Conservation (phyloP, 257 asterid genomes). For the Orobanche coerulescens region DNA sequence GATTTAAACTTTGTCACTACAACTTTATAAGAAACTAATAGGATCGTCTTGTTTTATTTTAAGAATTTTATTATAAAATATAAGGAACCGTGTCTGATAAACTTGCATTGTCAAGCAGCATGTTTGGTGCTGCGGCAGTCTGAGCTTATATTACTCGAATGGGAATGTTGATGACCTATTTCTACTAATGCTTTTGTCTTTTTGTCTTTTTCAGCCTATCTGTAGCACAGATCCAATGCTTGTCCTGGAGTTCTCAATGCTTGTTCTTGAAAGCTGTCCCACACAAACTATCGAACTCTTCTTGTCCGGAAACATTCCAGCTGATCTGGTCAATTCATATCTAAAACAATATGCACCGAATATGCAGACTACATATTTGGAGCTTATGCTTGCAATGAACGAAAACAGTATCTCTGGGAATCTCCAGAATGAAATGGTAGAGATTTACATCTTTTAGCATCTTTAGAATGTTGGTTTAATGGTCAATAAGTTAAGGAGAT, state of each 20-base stretch:
- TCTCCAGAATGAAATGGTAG: constrained; percentile 99
- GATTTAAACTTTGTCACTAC: not conserved
- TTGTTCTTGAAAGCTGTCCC: constrained; percentile 91
- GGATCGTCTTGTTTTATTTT: not conserved
- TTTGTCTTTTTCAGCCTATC: constrained; percentile 57
- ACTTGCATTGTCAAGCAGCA: constrained; percentile 1
- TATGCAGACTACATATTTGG: constrained; percentile 91
- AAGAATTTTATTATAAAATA: not conserved
- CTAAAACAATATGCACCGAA: constrained; percentile 91
- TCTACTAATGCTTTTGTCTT: constrained; percentile 9
- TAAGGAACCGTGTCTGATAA: constrained; percentile 7
- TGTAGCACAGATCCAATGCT: constrained; percentile 90
- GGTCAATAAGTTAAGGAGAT: constrained; percentile 9
- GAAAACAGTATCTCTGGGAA: constrained; percentile 73
- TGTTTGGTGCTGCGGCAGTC: constrained; percentile 22
- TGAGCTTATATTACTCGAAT: constrained; percentile 9
- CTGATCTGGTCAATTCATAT: constrained; percentile 87
- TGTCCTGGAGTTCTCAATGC: constrained; percentile 91
- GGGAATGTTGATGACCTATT: constrained; percentile 12
- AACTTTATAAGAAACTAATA: constrained; percentile 5
- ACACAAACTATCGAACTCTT: constrained; percentile 85
- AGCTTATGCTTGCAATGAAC: constrained; percentile 88
- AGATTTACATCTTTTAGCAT: constrained; percentile 24
- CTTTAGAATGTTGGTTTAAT: constrained; percentile 9
- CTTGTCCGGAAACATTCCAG: constrained; percentile 94